These are phyloP conservation scores for Cordyceps militaris DNA, from an alignment of 2,329 filamentous ascomycete genomes.

Conservation along the genomic window DNA sequence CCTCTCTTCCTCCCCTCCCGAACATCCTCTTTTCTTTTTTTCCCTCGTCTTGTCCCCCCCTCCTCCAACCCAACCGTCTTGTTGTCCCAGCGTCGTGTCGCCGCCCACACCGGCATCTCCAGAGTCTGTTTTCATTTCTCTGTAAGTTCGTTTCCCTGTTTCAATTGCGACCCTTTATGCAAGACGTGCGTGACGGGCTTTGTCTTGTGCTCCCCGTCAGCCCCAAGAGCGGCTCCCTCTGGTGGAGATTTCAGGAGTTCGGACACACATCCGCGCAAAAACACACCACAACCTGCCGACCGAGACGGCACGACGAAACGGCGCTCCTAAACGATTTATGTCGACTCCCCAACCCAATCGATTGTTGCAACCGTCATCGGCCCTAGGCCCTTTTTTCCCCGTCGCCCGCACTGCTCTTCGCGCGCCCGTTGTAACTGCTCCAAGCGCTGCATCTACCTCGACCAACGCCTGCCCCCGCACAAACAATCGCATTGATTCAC, in stretches of 20 bases:
- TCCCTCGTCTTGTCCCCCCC: background rate
- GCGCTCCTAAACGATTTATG: background rate
- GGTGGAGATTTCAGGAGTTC: slow-evolving; percentile 13
- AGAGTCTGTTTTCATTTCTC: background rate
- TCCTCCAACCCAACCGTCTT: background rate
- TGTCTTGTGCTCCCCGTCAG: slow-evolving; percentile 7
- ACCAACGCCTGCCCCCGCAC: slow-evolving; percentile 2
- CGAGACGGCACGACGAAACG: background rate
- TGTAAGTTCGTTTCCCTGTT: slow-evolving; percentile 8
- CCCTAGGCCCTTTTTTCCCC: background rate
- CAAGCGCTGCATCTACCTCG: background rate
- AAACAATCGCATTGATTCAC: slow-evolving; percentile 1
- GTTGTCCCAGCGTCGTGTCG: slow-evolving; percentile 3
- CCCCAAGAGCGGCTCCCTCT: background rate
- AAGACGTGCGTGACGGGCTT: slow-evolving; percentile 1
- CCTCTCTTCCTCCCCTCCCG: slow-evolving; percentile 7
- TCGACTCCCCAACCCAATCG: background rate
- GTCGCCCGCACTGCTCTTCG: background rate
- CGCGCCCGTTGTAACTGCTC: background rate
- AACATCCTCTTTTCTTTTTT: background rate
- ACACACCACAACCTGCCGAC: background rate
- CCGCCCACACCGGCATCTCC: background rate
- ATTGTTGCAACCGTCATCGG: background rate
- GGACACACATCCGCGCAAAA: slow-evolving; percentile 4
- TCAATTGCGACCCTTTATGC: slow-evolving; percentile 8